Evolutionary conservation across 306 rosid genomes (phyloP).

Genomic region (Quercus variabilis): DNA sequence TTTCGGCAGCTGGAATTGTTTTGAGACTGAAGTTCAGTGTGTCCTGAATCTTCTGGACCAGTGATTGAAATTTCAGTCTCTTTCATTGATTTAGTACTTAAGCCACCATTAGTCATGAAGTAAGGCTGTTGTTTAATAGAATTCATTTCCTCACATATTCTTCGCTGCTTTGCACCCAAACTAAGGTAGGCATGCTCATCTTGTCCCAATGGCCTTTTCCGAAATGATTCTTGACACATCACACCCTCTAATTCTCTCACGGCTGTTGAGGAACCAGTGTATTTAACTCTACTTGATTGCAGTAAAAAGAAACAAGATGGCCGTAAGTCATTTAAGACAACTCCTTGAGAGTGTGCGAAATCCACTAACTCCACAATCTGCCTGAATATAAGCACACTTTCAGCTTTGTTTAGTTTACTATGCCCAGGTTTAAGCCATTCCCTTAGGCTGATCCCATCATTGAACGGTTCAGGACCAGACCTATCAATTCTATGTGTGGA

Average conservation of each 20-base stretch:
- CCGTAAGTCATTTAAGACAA: constrained; percentile 46
- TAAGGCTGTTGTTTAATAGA: constrained; percentile 28
- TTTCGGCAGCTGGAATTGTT: constrained; percentile 20
- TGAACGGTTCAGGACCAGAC: constrained; percentile 17
- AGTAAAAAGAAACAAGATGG: constrained; percentile 51
- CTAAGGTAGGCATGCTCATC: constrained; percentile 16
- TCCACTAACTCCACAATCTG: constrained; percentile 51
- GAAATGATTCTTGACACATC: constrained; percentile 9
- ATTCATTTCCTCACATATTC: constrained; percentile 26
- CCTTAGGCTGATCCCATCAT: constrained; percentile 46
- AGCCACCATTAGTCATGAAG: constrained; percentile 6
- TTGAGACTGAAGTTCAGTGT: constrained; percentile 15
- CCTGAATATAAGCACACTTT: constrained; percentile 47
- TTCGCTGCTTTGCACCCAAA: constrained; percentile 36
- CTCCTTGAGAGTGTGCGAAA: constrained; percentile 50
- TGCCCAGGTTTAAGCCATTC: constrained; percentile 44
- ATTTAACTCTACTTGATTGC: constrained; percentile 42
- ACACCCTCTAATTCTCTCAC: constrained; percentile 14
- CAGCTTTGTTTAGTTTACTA: constrained; percentile 26
- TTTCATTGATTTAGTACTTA: constrained; percentile 9
- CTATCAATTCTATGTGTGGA: constrained; percentile 16
- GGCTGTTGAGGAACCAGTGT: constrained; percentile 35
- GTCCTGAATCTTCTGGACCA: constrained; percentile 17
- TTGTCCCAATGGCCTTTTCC: constrained; percentile 42
- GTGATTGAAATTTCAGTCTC: constrained; percentile 12